Evolutionary conservation across 2,329 filamentous ascomycete species (phyloP).

Genomic region (Sporothrix globosa): DNA sequence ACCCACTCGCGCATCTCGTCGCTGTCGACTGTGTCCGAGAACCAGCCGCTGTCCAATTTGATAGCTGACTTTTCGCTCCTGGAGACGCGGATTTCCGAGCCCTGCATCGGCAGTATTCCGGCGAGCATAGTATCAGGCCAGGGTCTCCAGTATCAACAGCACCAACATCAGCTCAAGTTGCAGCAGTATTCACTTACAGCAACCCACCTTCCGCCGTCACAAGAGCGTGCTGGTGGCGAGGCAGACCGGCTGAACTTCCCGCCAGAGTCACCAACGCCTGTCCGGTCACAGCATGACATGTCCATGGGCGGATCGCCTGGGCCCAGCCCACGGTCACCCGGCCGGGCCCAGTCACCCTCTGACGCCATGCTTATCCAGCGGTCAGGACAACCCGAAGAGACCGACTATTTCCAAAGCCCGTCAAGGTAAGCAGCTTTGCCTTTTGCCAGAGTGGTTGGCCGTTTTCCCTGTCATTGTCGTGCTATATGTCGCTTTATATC

Average conservation of each 20-base stretch:
- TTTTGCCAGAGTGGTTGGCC: not conserved
- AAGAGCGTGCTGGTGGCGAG: not conserved
- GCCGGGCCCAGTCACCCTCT: constrained; percentile 34
- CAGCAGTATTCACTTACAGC: constrained; percentile 31
- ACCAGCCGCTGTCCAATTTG: constrained; percentile 44
- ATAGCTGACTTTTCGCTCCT: constrained; percentile 46
- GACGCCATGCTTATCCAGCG: constrained; percentile 34
- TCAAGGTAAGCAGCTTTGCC: constrained; percentile 2
- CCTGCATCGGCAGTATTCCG: not conserved
- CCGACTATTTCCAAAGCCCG: not conserved
- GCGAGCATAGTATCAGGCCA: not conserved
- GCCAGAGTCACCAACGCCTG: constrained; percentile 39
- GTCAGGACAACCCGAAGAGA: not conserved
- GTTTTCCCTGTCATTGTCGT: not conserved
- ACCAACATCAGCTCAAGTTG: constrained; percentile 21
- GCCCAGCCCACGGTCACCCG: constrained; percentile 26
- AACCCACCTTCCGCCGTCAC: not conserved
- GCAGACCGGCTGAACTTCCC: constrained; percentile 8
- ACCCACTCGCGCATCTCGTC: constrained; percentile 59
- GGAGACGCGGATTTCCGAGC: constrained; percentile 44
- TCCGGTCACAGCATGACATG: constrained; percentile 29
- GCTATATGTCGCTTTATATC: not conserved
- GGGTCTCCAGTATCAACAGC: not conserved
- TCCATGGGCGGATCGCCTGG: constrained; percentile 28
- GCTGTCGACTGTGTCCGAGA: constrained; percentile 54